A percentile compares a stretch with the other conserved stretches of the same genome.
phyloP scores from a whole-genome alignment of 2,329 filamentous ascomycete species.

The Colletotrichum sp. region DNA sequence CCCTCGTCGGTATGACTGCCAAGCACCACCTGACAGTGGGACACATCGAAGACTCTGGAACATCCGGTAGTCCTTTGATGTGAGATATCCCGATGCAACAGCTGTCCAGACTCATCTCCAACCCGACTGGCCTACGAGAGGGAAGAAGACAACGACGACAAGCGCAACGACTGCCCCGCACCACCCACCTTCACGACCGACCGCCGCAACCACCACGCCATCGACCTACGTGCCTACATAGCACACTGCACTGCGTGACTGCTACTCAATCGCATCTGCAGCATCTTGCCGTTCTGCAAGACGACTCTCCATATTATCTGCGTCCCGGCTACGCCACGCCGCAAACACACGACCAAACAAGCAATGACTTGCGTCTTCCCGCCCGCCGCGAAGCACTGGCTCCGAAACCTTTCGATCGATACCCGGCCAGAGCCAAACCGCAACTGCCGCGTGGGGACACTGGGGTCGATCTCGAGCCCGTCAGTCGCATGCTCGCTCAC shows the following conservation, averaged over 20 bases:
- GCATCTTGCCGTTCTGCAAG: neutral
- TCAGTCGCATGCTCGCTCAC: neutral
- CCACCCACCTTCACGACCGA: neutral
- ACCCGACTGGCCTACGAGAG: neutral
- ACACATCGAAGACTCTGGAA: neutral
- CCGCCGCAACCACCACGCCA: neutral
- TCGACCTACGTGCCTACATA: neutral
- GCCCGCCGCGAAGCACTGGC: neutral
- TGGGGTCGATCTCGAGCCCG: conserved; percentile 3
- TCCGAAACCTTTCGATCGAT: neutral
- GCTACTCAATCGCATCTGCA: neutral
- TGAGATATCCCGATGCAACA: neutral
- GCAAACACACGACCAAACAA: conserved; percentile 4
- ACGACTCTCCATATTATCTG: neutral
- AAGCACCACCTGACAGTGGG: conserved; percentile 8
- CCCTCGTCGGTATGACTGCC: neutral
- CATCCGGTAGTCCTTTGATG: neutral
- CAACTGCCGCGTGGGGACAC: conserved; percentile 14
- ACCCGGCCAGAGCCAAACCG: neutral
- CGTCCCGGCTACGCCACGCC: neutral
- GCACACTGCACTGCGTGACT: neutral
- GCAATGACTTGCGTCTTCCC: conserved; percentile 10
- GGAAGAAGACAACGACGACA: neutral
- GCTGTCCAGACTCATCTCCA: neutral
- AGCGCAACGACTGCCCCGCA: neutral